Conservation (phyloP, 495 filamentous ascomycete genomes). For the Xylaria cubensis region DNA sequence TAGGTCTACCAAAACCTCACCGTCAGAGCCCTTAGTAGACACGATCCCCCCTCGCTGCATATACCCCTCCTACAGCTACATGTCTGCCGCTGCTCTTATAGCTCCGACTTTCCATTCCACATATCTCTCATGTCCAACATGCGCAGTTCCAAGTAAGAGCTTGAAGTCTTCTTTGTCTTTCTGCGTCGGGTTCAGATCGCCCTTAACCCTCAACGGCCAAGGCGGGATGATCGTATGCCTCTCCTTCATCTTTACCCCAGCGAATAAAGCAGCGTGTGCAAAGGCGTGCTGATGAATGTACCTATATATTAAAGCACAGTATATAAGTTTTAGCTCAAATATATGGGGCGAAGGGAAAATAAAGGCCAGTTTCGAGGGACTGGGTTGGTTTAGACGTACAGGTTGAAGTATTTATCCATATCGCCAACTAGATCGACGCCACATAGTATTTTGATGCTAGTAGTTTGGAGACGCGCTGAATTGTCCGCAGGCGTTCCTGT, state of each 20-base stretch:
- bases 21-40: neutral
- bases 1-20: neutral
- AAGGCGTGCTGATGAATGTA: constrained; percentile 3
- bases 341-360: neutral
- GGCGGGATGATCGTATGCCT: constrained; percentile 45
- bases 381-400: constrained; percentile 4
- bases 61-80: neutral
- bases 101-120: constrained; percentile 43
- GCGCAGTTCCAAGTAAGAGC: constrained; percentile 23
- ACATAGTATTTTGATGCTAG: constrained; percentile 22
- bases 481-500: neutral
- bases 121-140: constrained; percentile 42
- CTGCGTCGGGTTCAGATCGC: constrained; percentile 27
- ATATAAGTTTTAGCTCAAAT: neutral
- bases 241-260: constrained; percentile 38
- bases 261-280: neutral
- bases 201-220: constrained; percentile 44
- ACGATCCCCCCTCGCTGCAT: neutral
- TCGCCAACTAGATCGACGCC: constrained; percentile 18
- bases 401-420: constrained; percentile 23
- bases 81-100: neutral
- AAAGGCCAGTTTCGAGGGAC: neutral
- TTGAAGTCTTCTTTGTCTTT: constrained; percentile 46
- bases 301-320: neutral
- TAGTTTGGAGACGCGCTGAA: neutral